phyloP scores from a whole-genome alignment of 352 stramenopile genomes.

The Globisporangium ultimum region DNA sequence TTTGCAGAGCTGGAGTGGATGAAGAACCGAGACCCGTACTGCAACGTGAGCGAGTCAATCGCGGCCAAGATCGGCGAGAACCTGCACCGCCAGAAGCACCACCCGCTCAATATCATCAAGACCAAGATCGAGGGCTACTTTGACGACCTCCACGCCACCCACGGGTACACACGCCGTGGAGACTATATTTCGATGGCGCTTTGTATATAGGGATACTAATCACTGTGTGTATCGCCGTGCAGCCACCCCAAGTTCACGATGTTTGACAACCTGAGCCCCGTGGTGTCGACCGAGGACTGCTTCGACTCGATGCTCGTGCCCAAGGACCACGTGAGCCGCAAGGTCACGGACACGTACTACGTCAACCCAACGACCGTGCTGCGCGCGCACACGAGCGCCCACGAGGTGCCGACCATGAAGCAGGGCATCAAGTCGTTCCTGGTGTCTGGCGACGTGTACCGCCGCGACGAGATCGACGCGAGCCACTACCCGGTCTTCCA shows the following conservation, averaged over 20 bases:
- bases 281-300: conserved; percentile 86
- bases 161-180: conserved; percentile 31
- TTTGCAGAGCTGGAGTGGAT: conserved; percentile 67
- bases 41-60: conserved; percentile 87
- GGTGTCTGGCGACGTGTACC: conserved; percentile 95
- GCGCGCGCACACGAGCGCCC: conserved; percentile 89
- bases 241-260: conserved; percentile 77
- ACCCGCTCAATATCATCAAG: conserved; percentile 93
- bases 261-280: conserved; percentile 84
- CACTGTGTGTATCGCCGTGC: neutral
- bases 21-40: conserved; percentile 76
- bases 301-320: conserved; percentile 93
- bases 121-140: conserved; percentile 91
- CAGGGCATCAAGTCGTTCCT: conserved; percentile 90
- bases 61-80: conserved; percentile 87
- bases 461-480: conserved; percentile 98
- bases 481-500: conserved; percentile 99
- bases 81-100: conserved; percentile 78
- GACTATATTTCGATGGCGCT: too few species aligned
- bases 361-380: conserved; percentile 78
- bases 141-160: conserved; percentile 53
- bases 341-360: conserved; percentile 90
- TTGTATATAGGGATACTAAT: too few species aligned
- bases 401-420: conserved; percentile 92
- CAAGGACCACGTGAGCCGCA: conserved; percentile 86